These are phyloP conservation scores for Rhodotorula sp. DNA, from an alignment of 1,284 basidiomycete species.

Conservation along the genomic window DNA sequence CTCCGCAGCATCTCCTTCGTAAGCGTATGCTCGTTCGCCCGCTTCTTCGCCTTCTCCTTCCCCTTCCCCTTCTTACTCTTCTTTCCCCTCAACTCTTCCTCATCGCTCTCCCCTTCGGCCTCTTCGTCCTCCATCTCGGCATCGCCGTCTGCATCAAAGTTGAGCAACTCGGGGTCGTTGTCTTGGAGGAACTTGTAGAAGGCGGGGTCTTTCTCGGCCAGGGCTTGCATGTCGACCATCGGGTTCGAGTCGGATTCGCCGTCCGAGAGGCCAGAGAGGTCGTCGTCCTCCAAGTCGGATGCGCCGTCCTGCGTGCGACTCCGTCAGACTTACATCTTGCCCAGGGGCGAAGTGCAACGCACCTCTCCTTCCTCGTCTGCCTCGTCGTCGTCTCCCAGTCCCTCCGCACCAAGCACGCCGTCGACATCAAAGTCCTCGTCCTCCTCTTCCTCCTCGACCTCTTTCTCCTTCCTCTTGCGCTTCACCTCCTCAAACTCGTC, in stretches of 20 bases:
- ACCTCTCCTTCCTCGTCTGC: slow-evolving; percentile 45
- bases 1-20: slow-evolving; percentile 70
- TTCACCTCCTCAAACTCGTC: slow-evolving; percentile 48
- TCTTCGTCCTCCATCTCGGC: slow-evolving; percentile 45
- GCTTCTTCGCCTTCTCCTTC: slow-evolving; percentile 53
- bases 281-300: slow-evolving; percentile 38
- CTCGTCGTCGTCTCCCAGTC: slow-evolving; percentile 60
- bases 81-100: slow-evolving; percentile 54
- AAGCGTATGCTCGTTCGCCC: slow-evolving; percentile 57
- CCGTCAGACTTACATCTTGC: too few relatives aligned
- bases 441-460: slow-evolving; percentile 54
- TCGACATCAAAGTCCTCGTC: slow-evolving; percentile 60
- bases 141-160: slow-evolving; percentile 59
- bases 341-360: neutral
- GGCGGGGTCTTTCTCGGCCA: slow-evolving; percentile 94
- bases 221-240: slow-evolving; percentile 76
- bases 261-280: slow-evolving; percentile 37
- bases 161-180: slow-evolving; percentile 83
- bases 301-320: slow-evolving; percentile 7
- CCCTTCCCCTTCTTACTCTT: slow-evolving; percentile 52
- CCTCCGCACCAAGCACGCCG: slow-evolving; percentile 72
- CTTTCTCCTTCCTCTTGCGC: slow-evolving; percentile 42
- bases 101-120: slow-evolving; percentile 39
- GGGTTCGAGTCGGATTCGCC: slow-evolving; percentile 52
- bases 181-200: slow-evolving; percentile 98